A percentile compares a stretch with the other conserved stretches of the same genome.
These are phyloP conservation scores for Vigna reflexopilosa DNA, from an alignment of 306 rosid genomes.

Conservation along the genomic window DNA sequence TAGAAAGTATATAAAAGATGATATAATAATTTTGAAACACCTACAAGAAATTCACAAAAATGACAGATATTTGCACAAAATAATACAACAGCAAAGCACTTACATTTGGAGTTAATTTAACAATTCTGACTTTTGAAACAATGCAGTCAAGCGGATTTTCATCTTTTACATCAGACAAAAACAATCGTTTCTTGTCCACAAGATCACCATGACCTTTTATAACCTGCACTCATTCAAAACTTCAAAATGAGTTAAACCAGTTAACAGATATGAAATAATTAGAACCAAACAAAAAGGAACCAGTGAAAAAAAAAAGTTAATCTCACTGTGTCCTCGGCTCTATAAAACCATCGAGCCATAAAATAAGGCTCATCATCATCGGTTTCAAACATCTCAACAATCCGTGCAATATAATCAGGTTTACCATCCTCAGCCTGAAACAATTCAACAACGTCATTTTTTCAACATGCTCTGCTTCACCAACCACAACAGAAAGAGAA, in stretches of 20 bases:
- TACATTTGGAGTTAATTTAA: slow-evolving; percentile 29
- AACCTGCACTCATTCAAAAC: slow-evolving; percentile 40
- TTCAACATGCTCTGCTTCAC: not conserved
- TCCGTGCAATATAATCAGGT: slow-evolving; percentile 50
- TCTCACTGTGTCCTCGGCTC: slow-evolving; percentile 56
- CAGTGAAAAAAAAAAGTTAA: not conserved
- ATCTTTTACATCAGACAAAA: slow-evolving; percentile 50
- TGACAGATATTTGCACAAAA: not conserved
- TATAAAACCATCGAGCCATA: slow-evolving; percentile 55
- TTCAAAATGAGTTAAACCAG: not conserved
- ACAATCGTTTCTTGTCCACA: slow-evolving; percentile 44
- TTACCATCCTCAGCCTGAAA: slow-evolving; percentile 51
- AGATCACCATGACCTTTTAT: slow-evolving; percentile 43
- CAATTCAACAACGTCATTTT: not conserved
- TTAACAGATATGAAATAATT: no score
- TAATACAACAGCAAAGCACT: not conserved
- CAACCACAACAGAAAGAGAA: not conserved
- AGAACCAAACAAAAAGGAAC: no score
- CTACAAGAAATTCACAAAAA: not conserved
- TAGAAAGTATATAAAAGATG: not conserved
- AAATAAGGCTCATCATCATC: slow-evolving; percentile 35
- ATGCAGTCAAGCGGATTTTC: slow-evolving; percentile 52
- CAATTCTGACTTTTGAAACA: slow-evolving; percentile 46
- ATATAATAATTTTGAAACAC: not conserved
- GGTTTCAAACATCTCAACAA: slow-evolving; percentile 53